phyloP scores from a whole-genome alignment of 306 rosid species.

The Albizia julibrissin region DNA sequence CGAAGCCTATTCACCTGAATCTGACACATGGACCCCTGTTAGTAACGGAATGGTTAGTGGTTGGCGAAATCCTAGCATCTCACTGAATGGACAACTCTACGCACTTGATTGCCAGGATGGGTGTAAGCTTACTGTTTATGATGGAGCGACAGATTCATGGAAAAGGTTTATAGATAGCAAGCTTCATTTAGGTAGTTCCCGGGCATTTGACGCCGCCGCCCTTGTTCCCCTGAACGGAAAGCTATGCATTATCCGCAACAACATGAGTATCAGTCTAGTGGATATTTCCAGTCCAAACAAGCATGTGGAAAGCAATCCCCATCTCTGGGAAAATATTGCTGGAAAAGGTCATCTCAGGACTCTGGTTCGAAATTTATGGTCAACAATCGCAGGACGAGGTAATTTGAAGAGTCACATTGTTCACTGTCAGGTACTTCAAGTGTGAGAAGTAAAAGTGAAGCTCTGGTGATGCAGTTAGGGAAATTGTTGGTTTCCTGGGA shows the following conservation, averaged over 20 bases:
- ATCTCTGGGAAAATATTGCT: constrained; percentile 94
- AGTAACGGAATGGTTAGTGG: constrained; percentile 85
- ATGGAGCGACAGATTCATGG: constrained; percentile 82
- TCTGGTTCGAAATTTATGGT: constrained; percentile 82
- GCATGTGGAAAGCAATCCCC: constrained; percentile 80
- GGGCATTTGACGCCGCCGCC: constrained; percentile 93
- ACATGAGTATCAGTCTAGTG: constrained; percentile 96
- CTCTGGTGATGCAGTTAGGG: constrained; percentile 38
- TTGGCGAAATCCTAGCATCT: constrained; percentile 97
- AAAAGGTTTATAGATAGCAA: constrained; percentile 93
- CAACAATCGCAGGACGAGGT: constrained; percentile 84
- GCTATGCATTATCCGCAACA: constrained; percentile 95
- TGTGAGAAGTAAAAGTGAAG: constrained; percentile 43
- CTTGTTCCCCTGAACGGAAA: constrained; percentile 94
- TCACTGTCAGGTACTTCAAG: constrained; percentile 98
- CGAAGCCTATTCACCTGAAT: constrained; percentile 87
- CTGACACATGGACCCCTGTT: constrained; percentile 84
- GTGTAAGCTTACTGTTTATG: constrained; percentile 92
- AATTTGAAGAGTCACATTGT: constrained; percentile 94
- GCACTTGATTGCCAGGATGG: constrained; percentile 95
- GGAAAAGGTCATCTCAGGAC: constrained; percentile 85
- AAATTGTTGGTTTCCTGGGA: constrained; percentile 26
- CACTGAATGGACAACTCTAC: constrained; percentile 82
- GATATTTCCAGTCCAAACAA: constrained; percentile 72
- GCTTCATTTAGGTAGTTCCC: constrained; percentile 89